Percentiles rank a stretch among this genome's conserved stretches.
Conservation (phyloP, 31 red algal genomes). For the Bonnemaisonia californica region DNA sequence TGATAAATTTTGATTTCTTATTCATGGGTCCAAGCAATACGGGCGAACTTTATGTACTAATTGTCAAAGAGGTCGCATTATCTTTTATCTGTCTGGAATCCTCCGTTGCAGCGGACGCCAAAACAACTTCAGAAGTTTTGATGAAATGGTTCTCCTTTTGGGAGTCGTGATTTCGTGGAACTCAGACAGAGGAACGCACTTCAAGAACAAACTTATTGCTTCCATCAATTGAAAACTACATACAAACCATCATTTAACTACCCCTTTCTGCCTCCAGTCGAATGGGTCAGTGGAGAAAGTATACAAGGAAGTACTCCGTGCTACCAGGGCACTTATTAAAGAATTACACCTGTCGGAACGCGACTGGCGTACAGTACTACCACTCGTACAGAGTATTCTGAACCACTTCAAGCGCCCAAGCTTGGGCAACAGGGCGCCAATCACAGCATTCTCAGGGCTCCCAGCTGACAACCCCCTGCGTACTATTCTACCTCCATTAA, state of each 20-base stretch:
- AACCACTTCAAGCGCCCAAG: constrained; percentile 1
- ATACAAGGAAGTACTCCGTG: not conserved
- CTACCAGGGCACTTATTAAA: not conserved
- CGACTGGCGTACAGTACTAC: not conserved
- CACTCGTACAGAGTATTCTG: not conserved
- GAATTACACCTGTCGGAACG: not conserved
- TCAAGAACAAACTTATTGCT: no score
- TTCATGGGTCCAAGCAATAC: not conserved
- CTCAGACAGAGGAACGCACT: constrained; percentile 24
- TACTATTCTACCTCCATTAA: not conserved
- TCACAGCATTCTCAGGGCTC: not conserved
- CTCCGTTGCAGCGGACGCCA: not conserved
- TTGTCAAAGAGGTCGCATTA: constrained; percentile 16
- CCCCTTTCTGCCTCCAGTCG: not conserved
- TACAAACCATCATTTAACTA: no score
- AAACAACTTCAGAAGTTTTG: not conserved
- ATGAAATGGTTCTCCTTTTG: constrained; percentile 8
- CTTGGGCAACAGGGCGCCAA: constrained; percentile 1
- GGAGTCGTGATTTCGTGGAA: not conserved
- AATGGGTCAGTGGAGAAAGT: not conserved
- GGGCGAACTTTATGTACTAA: constrained; percentile 2
- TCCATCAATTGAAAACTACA: no score
- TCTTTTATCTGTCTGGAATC: constrained; percentile 10
- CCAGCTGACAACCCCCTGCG: constrained; percentile 9
- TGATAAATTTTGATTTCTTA: constrained; percentile 39